Conservation (phyloP, 257 asterid genomes). For the Petunia secreta region DNA sequence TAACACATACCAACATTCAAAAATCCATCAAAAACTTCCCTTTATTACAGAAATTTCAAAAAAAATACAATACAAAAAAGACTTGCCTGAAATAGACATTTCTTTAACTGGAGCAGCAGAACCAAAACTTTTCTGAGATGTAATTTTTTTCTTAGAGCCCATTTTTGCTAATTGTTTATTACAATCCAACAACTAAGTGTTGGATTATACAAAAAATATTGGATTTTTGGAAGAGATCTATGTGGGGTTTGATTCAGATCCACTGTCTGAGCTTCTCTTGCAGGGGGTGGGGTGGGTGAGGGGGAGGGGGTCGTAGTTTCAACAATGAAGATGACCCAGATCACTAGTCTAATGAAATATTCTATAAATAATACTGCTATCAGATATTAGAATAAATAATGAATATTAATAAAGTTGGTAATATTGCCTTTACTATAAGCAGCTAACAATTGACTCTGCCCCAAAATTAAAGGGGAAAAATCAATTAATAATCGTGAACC, state of each 20-base stretch:
- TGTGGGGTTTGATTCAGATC: slow-evolving; percentile 15
- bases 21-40: slow-evolving; percentile 24
- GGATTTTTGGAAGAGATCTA: slow-evolving; percentile 36
- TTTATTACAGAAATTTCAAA: background rate
- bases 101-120: slow-evolving; percentile 33
- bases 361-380: background rate
- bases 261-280: slow-evolving; percentile 25
- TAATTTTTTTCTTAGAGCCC: slow-evolving; percentile 37
- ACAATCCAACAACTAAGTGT: slow-evolving; percentile 8
- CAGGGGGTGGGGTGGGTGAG: too few species aligned
- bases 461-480: background rate
- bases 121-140: background rate
- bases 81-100: slow-evolving; percentile 41
- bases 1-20: slow-evolving; percentile 21
- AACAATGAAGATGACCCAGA: background rate
- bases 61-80: background rate
- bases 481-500: background rate
- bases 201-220: slow-evolving; percentile 32
- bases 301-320: background rate
- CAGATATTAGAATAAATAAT: background rate
- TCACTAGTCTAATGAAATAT: background rate
- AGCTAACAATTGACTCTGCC: background rate
- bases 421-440: background rate
- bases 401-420: background rate
- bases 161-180: background rate